Conservation (phyloP, 495 filamentous ascomycete species). For the Penicillium parvum region DNA sequence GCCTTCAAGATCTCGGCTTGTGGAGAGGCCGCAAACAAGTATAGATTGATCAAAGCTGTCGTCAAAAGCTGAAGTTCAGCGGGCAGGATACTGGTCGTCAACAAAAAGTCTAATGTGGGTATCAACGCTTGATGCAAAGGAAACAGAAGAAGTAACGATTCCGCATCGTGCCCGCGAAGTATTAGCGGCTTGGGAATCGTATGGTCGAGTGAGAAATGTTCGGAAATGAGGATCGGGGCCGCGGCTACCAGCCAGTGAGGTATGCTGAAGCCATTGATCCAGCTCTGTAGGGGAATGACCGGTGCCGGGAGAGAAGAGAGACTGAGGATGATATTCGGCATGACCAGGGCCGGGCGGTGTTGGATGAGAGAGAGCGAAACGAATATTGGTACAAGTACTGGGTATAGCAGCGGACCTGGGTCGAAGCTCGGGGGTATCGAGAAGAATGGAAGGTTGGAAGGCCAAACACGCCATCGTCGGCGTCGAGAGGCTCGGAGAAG, state of each 20-base stretch:
- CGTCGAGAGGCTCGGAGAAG: conserved; percentile 21
- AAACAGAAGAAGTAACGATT: conserved; percentile 66
- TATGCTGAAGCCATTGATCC: conserved; percentile 51
- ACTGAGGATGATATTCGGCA: conserved; percentile 77
- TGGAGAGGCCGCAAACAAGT: conserved; percentile 72
- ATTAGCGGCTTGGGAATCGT: conserved; percentile 30
- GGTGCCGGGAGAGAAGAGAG: conserved; percentile 71
- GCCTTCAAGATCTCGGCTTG: conserved; percentile 79
- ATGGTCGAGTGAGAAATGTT: conserved; percentile 34
- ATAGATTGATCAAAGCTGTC: conserved; percentile 73
- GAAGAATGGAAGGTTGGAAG: conserved; percentile 32
- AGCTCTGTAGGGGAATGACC: conserved; percentile 59
- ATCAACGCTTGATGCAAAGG: conserved; percentile 84
- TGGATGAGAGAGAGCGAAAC: conserved; percentile 73
- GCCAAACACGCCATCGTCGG: conserved; percentile 25
- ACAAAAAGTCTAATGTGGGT: conserved; percentile 67
- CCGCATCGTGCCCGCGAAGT: conserved; percentile 46
- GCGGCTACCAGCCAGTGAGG: conserved; percentile 71
- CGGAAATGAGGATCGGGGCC: conserved; percentile 53
- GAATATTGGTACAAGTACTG: conserved; percentile 66
- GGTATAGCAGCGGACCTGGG: conserved; percentile 87
- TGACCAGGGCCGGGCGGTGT: conserved; percentile 49
- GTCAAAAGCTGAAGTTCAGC: conserved; percentile 88
- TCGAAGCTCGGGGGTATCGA: conserved; percentile 74
- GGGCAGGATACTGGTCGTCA: conserved; percentile 77